Evolutionary conservation across 768 basidiomycete species (phyloP), one percentile per base, ranked within the genome.

Genomic region (Boletus reticuloceps): DNA sequence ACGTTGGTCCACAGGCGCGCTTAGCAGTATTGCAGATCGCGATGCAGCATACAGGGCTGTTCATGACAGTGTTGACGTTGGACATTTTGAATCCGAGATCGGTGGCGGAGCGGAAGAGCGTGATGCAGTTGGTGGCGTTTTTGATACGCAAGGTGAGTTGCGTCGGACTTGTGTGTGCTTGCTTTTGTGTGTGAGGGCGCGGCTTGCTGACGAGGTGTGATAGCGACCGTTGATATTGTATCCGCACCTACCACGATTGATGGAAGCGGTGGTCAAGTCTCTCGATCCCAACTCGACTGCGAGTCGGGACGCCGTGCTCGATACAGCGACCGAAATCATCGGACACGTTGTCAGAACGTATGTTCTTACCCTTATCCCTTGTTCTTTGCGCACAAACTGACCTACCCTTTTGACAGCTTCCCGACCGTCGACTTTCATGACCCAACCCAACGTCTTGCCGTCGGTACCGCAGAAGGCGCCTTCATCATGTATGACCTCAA

Each of bases 401-500:
- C 36, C n/a, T 11, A 19, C 10, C 16, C 22, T 1, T 13, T 14
- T 10, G 13, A 27, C 61, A 95, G 94, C 3, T 98, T 89, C 66
- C 95, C 96, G 0, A 87, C 87, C 0, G 84, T 98, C n/a, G 95
- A 94, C 71, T 98, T 99, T 68, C 90, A 98, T 63, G 86, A 85
- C 74, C 74, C 79, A 3, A 86, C 83, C 1, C 97, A 99, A 67
- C 85, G 91, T 14, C 82, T 98, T 5, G 92, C 90, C 0, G 94
- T 98, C 0, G 97, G 97, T 1, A 96, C 95, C 0, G 85, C 83
- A 53, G 97, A 99, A 73, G 97, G 96, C 1, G 94, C 94, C 0
- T 85, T 94, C 50, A 80, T 93, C 54, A 94, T 97, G 87, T 98
- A 97, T 66, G 97, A 98, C 67, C 80, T 98, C 50, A 97, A 98